Base-by-base conservation (phyloP, 345 rosid species). In the Rhizophora mangle region DNA sequence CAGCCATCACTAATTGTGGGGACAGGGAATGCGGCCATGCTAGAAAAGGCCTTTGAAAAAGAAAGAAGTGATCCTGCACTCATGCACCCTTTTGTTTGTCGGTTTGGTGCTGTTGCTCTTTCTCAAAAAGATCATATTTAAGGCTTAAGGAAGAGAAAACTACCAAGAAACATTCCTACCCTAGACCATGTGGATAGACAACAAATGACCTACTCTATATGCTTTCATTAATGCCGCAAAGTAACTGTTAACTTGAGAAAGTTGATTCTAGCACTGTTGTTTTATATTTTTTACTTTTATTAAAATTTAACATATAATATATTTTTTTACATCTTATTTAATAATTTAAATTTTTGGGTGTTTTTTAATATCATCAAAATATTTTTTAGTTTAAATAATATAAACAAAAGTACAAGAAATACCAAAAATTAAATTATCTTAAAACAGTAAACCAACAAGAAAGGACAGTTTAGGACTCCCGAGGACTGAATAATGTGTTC, bases 41-140 rank as follows among this genome's bases (percentile, higher is more conserved):
- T 70, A 24, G 49, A 62, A 65, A 34, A 24, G 69, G 49, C 21
- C 6, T 10, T 32, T 70, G 77, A 69, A 51, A 77, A 76, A 67
- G 76, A 68, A 76, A 80, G 74, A 61, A 58, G 70, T 74, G 83
- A 80, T 82, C 80, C 84, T 70, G 88, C 88, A 78, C 88, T 78
- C 64, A 68, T 10, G 6, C 55, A 4, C 13, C 72, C 64, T 72
- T 79, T 69, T 22, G 19, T 71, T 73, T 82, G 86, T 86, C 84
- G 80, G 83, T 77, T 77, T 65, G 74, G 74, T 62, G 82, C 83
- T 72, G 0, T 19, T 16, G 31, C 47, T 46, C 60, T 46, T 7
- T 8, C 21, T 3, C 6, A 53, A 22, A 26, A 39, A 21, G 11
- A 49, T 24, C 37, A 43, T 9, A 31, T 24, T 22, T 19, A 62